Evolutionary conservation across 805 yeast genomes (phyloP).

Genomic region (Sugiyamaella chiloensis): DNA sequence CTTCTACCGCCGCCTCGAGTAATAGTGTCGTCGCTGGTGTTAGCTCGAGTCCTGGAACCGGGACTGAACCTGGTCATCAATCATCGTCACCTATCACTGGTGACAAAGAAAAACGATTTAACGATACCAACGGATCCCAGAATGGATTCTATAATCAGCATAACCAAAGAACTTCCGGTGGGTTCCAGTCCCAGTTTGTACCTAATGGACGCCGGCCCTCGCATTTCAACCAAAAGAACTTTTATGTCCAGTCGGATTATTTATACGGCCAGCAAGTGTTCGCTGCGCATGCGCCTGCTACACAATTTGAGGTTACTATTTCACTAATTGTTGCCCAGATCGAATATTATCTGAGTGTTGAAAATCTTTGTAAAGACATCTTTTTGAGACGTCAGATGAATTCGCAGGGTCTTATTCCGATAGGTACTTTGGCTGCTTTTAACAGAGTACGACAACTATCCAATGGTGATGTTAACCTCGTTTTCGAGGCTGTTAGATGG

Average conservation of each 20-base stretch:
- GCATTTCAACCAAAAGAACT: conserved; percentile 21
- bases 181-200: conserved; percentile 11
- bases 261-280: conserved; percentile 14
- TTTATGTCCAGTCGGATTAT: conserved; percentile 13
- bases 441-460: conserved; percentile 70
- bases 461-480: conserved; percentile 49
- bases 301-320: conserved; percentile 25
- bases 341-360: conserved; percentile 86
- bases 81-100: not conserved
- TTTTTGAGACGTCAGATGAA: conserved; percentile 81
- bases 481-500: conserved; percentile 52
- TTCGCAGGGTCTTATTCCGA: conserved; percentile 66
- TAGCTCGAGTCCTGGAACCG: not conserved
- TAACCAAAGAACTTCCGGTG: conserved; percentile 7
- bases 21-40: conserved; percentile 3
- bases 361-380: conserved; percentile 81
- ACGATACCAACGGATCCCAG: conserved; percentile 7
- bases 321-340: conserved; percentile 53
- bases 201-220: conserved; percentile 18
- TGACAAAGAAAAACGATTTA: conserved; percentile 5
- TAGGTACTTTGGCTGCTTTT: conserved; percentile 61
- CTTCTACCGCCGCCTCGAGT: not conserved
- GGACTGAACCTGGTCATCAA: not conserved
- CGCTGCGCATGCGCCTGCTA: conserved; percentile 18
- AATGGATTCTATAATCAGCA: conserved; percentile 12